Evolutionary conservation across 2,329 filamentous ascomycete genomes (phyloP).

Genomic region (Amauroascus niger): DNA sequence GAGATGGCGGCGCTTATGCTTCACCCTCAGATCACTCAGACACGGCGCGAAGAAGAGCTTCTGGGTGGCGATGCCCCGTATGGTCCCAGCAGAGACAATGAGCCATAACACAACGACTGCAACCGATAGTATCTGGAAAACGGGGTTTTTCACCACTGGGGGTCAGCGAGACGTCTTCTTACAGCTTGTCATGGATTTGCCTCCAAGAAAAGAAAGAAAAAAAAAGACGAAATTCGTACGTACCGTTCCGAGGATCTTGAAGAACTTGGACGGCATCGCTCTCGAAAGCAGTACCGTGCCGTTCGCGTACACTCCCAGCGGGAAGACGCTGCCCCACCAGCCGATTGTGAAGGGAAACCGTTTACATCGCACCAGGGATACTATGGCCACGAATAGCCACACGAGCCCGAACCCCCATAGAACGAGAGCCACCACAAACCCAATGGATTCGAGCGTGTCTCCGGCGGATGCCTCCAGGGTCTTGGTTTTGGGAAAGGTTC

Average conservation of each 20-base stretch:
- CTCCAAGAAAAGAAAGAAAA: too few relatives aligned
- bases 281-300: slow-evolving; percentile 37
- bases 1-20: not conserved
- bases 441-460: slow-evolving; percentile 28
- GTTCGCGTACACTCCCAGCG: slow-evolving; percentile 48
- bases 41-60: slow-evolving; percentile 48
- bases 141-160: not conserved
- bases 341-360: slow-evolving; percentile 53
- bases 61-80: slow-evolving; percentile 41
- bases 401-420: slow-evolving; percentile 34
- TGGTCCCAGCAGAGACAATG: slow-evolving; percentile 43
- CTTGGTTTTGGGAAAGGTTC: slow-evolving; percentile 28
- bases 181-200: too few relatives aligned
- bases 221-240: slow-evolving; percentile 13
- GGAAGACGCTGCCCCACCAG: slow-evolving; percentile 55
- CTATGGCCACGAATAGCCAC: slow-evolving; percentile 35
- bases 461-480: slow-evolving; percentile 27
- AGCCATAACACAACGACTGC: slow-evolving; percentile 48
- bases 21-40: slow-evolving; percentile 23
- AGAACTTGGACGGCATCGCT: slow-evolving; percentile 48
- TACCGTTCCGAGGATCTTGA: slow-evolving; percentile 46
- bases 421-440: slow-evolving; percentile 30
- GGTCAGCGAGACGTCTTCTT: slow-evolving; percentile 2
- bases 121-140: slow-evolving; percentile 39
- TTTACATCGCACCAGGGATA: slow-evolving; percentile 27